Evolutionary conservation across 768 basidiomycete species (phyloP).

Genomic region (Amanita polypyramis): DNA sequence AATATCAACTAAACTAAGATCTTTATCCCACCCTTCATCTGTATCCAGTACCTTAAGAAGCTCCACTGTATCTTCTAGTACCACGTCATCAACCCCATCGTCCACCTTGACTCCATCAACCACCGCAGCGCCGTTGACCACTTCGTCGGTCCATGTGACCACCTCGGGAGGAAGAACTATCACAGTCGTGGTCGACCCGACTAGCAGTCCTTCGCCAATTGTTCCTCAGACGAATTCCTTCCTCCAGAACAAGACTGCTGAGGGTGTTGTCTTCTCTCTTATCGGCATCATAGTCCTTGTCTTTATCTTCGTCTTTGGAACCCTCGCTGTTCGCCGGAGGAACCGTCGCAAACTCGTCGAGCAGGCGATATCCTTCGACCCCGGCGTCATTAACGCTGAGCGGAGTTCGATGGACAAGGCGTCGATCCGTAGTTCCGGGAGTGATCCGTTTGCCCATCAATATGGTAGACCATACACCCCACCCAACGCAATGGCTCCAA

Average conservation of each 20-base stretch:
- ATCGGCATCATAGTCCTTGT: conserved; percentile 38
- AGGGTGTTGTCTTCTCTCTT: conserved; percentile 45
- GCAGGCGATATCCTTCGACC: conserved; percentile 40
- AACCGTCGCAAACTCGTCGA: conserved; percentile 30
- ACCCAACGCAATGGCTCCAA: background rate
- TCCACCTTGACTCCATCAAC: conserved; percentile 2
- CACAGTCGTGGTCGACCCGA: background rate
- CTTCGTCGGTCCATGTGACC: conserved; percentile 1
- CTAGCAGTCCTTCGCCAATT: conserved; percentile 14
- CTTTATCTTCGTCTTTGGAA: conserved; percentile 31
- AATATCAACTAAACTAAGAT: background rate
- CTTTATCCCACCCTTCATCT: conserved; percentile 1
- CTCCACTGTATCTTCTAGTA: conserved; percentile 5
- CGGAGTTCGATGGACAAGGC: conserved; percentile 16
- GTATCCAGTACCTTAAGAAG: conserved; percentile 5
- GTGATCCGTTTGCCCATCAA: conserved; percentile 11
- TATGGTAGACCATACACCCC: background rate
- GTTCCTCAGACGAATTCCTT: conserved; percentile 28
- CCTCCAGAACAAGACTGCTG: conserved; percentile 55
- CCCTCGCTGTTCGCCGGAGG: conserved; percentile 39
- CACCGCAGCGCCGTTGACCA: conserved; percentile 3
- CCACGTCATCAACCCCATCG: background rate
- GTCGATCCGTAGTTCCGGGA: conserved; percentile 18
- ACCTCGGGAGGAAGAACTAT: conserved; percentile 1
- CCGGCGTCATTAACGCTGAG: conserved; percentile 19